These are phyloP conservation scores for Acrodontium crateriforme DNA, from an alignment of 2,329 filamentous ascomycete species.

Conservation along the genomic window DNA sequence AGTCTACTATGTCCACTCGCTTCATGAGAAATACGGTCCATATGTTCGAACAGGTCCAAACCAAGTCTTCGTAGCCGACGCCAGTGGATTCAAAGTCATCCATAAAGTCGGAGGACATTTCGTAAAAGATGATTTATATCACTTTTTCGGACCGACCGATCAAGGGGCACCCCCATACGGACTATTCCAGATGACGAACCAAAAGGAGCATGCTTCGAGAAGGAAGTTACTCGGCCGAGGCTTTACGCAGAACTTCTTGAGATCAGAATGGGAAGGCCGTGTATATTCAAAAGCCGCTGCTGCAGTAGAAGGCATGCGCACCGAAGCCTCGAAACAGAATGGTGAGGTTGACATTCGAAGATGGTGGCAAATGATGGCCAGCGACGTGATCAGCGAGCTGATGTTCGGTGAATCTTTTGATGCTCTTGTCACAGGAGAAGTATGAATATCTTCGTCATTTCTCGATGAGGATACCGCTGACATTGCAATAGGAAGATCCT, in stretches of 20 bases:
- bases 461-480: constrained; percentile 12
- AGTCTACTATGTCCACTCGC: constrained; percentile 23
- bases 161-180: too few relatives aligned
- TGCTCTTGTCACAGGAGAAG: constrained; percentile 25
- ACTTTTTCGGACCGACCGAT: constrained; percentile 6
- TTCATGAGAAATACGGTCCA: constrained; percentile 22
- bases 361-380: constrained; percentile 12
- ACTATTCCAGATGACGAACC: constrained; percentile 24
- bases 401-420: constrained; percentile 24
- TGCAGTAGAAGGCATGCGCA: constrained; percentile 18
- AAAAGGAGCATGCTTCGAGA: constrained; percentile 18
- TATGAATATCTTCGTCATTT: constrained; percentile 9
- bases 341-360: constrained; percentile 25
- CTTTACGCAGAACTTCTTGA: constrained; percentile 20
- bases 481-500: constrained; percentile 12
- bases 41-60: constrained; percentile 25
- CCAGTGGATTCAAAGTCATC: constrained; percentile 32
- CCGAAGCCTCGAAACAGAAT: constrained; percentile 13
- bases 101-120: constrained; percentile 7
- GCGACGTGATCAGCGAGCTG: constrained; percentile 23
- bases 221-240: constrained; percentile 20
- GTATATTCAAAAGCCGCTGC: constrained; percentile 17
- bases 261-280: constrained; percentile 20
- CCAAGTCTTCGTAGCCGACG: constrained; percentile 49
- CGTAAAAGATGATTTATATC: constrained; percentile 10